Percentiles rank a stretch among this genome's conserved stretches.
Evolutionary conservation across 2,329 filamentous ascomycete species (phyloP).

Genomic region (Alternaria sp.): DNA sequence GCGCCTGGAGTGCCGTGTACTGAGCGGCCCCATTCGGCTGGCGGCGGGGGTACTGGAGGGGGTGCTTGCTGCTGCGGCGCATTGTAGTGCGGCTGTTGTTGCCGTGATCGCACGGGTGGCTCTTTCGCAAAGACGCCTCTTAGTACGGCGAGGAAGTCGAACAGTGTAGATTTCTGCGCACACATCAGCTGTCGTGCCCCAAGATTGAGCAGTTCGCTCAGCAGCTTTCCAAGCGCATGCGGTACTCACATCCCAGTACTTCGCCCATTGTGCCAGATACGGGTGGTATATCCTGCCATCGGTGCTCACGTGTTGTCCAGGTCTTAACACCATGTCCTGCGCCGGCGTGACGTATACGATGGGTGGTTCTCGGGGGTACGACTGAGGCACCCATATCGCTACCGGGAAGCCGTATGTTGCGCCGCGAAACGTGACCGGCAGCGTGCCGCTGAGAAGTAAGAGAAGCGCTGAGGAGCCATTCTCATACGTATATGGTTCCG

Average conservation of each 20-base stretch:
- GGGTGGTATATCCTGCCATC: constrained; percentile 96
- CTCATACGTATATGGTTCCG: constrained; percentile 95
- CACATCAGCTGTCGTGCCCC: constrained; percentile 12
- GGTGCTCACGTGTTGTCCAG: constrained; percentile 92
- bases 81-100: constrained; percentile 51
- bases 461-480: constrained; percentile 86
- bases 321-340: constrained; percentile 85
- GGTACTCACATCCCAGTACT: constrained; percentile 83
- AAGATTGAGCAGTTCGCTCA: not conserved
- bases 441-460: constrained; percentile 81
- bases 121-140: constrained; percentile 92
- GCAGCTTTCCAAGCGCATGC: not conserved
- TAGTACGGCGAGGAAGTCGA: constrained; percentile 82
- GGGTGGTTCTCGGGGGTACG: constrained; percentile 84
- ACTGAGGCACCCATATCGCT: constrained; percentile 89
- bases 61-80: constrained; percentile 40
- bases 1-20: constrained; percentile 38
- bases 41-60: constrained; percentile 68
- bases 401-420: constrained; percentile 89
- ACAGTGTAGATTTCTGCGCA: constrained; percentile 76
- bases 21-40: constrained; percentile 60
- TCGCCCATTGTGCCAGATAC: constrained; percentile 87
- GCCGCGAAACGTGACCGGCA: constrained; percentile 91
- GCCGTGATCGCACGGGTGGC: constrained; percentile 82
- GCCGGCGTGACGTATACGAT: constrained; percentile 89